A percentile compares a stretch with the other conserved stretches of the same genome.
These are phyloP conservation scores for Yamadazyma phyllophila DNA, from an alignment of 805 yeast genomes.

Conservation along the genomic window DNA sequence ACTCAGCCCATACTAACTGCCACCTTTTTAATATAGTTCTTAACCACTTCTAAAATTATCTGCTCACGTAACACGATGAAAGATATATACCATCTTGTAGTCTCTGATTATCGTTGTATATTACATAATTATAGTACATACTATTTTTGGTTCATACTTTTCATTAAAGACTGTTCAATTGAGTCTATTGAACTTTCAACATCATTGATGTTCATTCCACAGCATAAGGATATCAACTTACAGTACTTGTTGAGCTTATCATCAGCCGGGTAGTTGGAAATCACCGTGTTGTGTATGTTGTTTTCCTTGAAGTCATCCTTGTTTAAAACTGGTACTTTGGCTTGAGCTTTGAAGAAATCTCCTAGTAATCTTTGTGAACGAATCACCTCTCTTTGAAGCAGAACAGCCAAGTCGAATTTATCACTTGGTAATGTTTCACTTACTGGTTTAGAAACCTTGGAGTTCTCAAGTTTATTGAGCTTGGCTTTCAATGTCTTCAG, in stretches of 20 bases:
- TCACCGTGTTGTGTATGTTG: slow-evolving; percentile 14
- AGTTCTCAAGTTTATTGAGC: background rate
- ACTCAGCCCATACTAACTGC: too few relatives aligned
- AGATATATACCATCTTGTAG: too few relatives aligned
- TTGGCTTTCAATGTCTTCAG: slow-evolving; percentile 3
- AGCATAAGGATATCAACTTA: slow-evolving; percentile 38
- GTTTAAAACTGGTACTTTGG: slow-evolving; percentile 12
- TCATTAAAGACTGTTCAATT: slow-evolving; percentile 38
- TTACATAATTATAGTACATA: slow-evolving; percentile 9
- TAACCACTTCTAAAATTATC: too few relatives aligned
- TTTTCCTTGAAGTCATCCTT: slow-evolving; percentile 16
- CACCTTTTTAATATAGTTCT: too few relatives aligned
- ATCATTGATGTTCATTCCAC: slow-evolving; percentile 41
- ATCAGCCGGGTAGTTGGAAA: slow-evolving; percentile 25
- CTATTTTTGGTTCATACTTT: slow-evolving; percentile 14
- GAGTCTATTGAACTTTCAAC: slow-evolving; percentile 42
- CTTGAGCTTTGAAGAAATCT: slow-evolving; percentile 8
- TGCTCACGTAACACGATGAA: too few relatives aligned
- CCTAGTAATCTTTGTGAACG: slow-evolving; percentile 6
- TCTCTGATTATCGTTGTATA: slow-evolving; percentile 2
- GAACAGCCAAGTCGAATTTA: slow-evolving; percentile 20
- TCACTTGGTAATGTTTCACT: background rate
- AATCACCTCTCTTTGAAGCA: slow-evolving; percentile 27
- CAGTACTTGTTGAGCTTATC: slow-evolving; percentile 40
- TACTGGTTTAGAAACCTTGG: background rate